Percentiles rank a stretch among this genome's conserved stretches.
Evolutionary conservation across 768 basidiomycete genomes (phyloP).

Genomic region (Lactarius akahatsu): DNA sequence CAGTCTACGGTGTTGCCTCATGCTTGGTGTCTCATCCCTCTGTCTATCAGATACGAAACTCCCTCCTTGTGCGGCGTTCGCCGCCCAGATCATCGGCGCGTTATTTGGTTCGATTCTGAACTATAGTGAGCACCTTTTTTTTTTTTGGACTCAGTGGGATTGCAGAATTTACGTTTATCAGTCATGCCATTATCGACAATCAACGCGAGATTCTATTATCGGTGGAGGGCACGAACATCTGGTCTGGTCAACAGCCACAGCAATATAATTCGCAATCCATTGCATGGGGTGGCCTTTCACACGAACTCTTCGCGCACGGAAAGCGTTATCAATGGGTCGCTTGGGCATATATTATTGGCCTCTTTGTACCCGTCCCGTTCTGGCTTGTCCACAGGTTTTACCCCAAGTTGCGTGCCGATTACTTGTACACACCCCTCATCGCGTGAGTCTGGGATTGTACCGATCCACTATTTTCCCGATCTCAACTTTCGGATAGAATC

Average conservation of each 20-base stretch:
- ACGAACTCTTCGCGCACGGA: slow-evolving; percentile 26
- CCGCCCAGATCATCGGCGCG: slow-evolving; percentile 49
- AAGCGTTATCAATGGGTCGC: slow-evolving; percentile 49
- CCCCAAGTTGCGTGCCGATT: slow-evolving; percentile 43
- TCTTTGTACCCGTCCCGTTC: slow-evolving; percentile 53
- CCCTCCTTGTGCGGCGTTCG: slow-evolving; percentile 49
- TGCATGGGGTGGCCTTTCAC: slow-evolving; percentile 46
- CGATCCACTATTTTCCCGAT: not conserved
- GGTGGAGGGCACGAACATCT: slow-evolving; percentile 56
- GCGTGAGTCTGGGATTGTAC: slow-evolving; percentile 33
- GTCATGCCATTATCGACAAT: slow-evolving; percentile 52
- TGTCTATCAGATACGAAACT: slow-evolving; percentile 41
- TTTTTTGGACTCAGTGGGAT: not conserved
- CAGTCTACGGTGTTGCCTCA: not conserved
- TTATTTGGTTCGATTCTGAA: slow-evolving; percentile 44
- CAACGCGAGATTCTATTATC: slow-evolving; percentile 52
- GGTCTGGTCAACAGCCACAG: slow-evolving; percentile 50
- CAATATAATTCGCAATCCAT: slow-evolving; percentile 53
- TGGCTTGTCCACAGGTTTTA: slow-evolving; percentile 47
- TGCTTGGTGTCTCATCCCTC: not conserved
- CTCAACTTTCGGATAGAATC: slow-evolving; percentile 35
- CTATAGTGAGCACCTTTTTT: slow-evolving; percentile 30
- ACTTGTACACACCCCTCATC: slow-evolving; percentile 35
- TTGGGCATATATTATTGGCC: slow-evolving; percentile 47
- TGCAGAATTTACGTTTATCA: not conserved